These are phyloP conservation scores for Prototheca cutis DNA, from an alignment of 163 green algal species.

Conservation along the genomic window DNA sequence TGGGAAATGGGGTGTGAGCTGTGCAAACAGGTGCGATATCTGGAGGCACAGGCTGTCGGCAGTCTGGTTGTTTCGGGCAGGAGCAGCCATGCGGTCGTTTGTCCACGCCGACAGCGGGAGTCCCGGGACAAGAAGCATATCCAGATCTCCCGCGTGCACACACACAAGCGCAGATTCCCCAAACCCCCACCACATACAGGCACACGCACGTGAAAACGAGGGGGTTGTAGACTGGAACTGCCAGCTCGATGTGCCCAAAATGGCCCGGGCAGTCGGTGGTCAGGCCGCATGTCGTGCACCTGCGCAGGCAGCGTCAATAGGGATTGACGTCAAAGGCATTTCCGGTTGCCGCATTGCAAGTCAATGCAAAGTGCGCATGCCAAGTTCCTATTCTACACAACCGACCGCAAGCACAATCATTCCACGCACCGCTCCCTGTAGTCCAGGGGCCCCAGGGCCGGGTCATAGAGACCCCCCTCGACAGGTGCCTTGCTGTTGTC, in stretches of 20 bases:
- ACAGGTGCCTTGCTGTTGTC: slow-evolving; percentile 72
- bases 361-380: too few species aligned
- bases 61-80: too few species aligned
- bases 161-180: too few species aligned
- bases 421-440: slow-evolving; percentile 25
- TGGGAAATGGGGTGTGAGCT: not conserved
- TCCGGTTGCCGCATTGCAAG: too few species aligned
- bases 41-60: too few species aligned
- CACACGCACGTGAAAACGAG: slow-evolving; percentile 85
- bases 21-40: too few species aligned
- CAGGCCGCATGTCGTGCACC: slow-evolving; percentile 79
- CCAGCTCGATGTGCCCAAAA: slow-evolving; percentile 95
- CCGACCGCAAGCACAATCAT: not conserved
- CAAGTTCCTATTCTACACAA: not conserved
- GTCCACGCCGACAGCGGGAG: too few species aligned
- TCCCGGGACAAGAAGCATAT: too few species aligned
- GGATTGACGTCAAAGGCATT: too few species aligned
- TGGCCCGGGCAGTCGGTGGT: slow-evolving; percentile 80
- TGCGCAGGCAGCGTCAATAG: slow-evolving; percentile 37
- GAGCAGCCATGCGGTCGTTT: too few species aligned
- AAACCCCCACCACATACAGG: too few species aligned
- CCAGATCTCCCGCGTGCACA: too few species aligned
- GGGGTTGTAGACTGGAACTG: slow-evolving; percentile 91
- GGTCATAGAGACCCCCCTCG: slow-evolving; percentile 84
- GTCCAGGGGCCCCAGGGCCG: slow-evolving; percentile 68